Evolutionary conservation across 2,329 filamentous ascomycete species (phyloP).

Genomic region (Teratosphaeria epicoccoides): DNA sequence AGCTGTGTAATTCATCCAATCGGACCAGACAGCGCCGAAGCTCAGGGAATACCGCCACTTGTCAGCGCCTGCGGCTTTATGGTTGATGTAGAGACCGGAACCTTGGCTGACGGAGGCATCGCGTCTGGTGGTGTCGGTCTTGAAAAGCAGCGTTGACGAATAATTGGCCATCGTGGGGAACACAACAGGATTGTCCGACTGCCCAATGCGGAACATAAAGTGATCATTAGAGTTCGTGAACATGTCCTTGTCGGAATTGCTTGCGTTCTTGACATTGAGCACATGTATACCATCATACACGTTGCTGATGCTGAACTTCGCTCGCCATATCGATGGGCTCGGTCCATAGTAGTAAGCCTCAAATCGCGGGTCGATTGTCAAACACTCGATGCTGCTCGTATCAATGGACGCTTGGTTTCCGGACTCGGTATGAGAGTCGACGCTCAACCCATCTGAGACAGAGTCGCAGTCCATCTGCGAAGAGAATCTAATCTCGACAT

Average conservation of each 20-base stretch:
- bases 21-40: slow-evolving; percentile 49
- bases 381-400: slow-evolving; percentile 36
- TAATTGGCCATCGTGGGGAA: slow-evolving; percentile 49
- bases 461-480: slow-evolving; percentile 50
- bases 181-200: slow-evolving; percentile 48
- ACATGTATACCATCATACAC: slow-evolving; percentile 52
- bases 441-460: slow-evolving; percentile 39
- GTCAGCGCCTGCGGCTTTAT: slow-evolving; percentile 51
- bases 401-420: slow-evolving; percentile 37
- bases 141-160: slow-evolving; percentile 41
- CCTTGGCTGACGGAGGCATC: slow-evolving; percentile 22
- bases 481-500: slow-evolving; percentile 49
- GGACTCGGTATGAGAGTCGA: slow-evolving; percentile 44
- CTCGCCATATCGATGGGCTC: slow-evolving; percentile 45
- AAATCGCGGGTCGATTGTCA: slow-evolving; percentile 26
- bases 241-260: slow-evolving; percentile 30
- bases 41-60: slow-evolving; percentile 53
- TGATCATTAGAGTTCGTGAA: slow-evolving; percentile 47
- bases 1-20: slow-evolving; percentile 48
- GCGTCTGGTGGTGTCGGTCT: slow-evolving; percentile 27
- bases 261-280: slow-evolving; percentile 46
- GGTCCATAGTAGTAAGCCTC: slow-evolving; percentile 39
- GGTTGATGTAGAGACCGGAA: slow-evolving; percentile 41
- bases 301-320: slow-evolving; percentile 42
- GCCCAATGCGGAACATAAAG: slow-evolving; percentile 52